Percentiles rank a stretch among this genome's conserved stretches.
Evolutionary conservation across 1,284 basidiomycete genomes (phyloP).

Genomic region (Tranzscheliella williamsii): DNA sequence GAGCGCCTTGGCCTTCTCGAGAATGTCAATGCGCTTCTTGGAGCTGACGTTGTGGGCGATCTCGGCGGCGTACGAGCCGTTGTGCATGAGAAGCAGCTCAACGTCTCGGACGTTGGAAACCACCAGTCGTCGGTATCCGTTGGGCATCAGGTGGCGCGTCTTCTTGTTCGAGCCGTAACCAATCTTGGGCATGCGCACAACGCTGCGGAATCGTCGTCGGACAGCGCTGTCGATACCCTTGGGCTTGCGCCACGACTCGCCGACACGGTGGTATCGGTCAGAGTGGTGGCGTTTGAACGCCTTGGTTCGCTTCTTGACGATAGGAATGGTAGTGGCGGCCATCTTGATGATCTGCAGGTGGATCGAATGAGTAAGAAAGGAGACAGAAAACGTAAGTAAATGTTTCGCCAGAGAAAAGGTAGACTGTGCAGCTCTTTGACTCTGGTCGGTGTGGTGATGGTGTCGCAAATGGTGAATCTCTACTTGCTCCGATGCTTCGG

Average conservation of each 20-base stretch:
- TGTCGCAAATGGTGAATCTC: too few species aligned
- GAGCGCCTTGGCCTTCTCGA: constrained; percentile 71
- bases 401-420: too few species aligned
- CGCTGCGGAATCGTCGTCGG: constrained; percentile 59
- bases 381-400: constrained; percentile 5
- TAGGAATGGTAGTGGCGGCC: constrained; percentile 57
- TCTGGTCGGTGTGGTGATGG: too few species aligned
- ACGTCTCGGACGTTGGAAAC: constrained; percentile 58
- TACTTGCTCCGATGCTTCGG: too few species aligned
- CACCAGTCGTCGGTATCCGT: constrained; percentile 60
- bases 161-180: constrained; percentile 62
- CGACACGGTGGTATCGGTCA: constrained; percentile 60
- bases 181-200: constrained; percentile 58
- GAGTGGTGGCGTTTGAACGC: constrained; percentile 60
- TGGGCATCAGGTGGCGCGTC: constrained; percentile 61
- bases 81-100: constrained; percentile 69
- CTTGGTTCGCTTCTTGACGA: constrained; percentile 61
- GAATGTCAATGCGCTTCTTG: constrained; percentile 90
- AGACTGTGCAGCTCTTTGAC: too few species aligned
- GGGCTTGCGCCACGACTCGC: constrained; percentile 58
- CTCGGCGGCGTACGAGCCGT: constrained; percentile 92
- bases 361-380: background rate
- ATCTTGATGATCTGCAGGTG: constrained; percentile 42
- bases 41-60: constrained; percentile 96
- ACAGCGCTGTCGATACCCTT: constrained; percentile 60